Base-by-base conservation (phyloP, 2,329 filamentous ascomycete genomes). In the Chaetothyriales sp. region DNA sequence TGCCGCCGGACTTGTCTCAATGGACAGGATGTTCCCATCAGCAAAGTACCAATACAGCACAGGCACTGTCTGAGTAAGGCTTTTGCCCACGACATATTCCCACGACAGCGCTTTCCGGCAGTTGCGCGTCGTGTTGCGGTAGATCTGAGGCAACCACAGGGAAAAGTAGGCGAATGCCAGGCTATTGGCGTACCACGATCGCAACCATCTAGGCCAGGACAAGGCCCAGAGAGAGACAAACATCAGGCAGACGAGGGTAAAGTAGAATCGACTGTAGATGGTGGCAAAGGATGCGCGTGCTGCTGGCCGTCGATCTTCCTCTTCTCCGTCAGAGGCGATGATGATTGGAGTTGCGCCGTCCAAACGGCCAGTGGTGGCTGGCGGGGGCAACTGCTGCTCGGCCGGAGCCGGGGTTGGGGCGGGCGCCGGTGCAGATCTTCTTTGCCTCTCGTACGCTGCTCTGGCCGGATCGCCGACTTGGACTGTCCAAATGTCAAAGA, bases 121-220 rank as follows among this genome's bases (percentile, higher is more conserved):
- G 68, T 95, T 95, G 50, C 90, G 86, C 68, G 86, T 81, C 50
- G 85, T 75, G 66, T 98, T 98, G 56, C 92, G 86, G 64, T 85
- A 80, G 59, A 97, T 94, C 66, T 98, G 92, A 0, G 92, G 90
- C 0, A 82, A 65, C 90, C 90, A 97, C 64, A 95, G 83, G 18
- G 89, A 95, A 45, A 95, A 78, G 65, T 95, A 95, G 50, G 77
- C 58, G 61, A 90, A 80, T 1, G 79, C 76, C 19, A 94, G 70
- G 2, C 75, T 57, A 64, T 89, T 75, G 56, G 74, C 74, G 65
- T 81, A 83, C 44, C 74, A 64, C 2, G 71, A 71, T 20, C 76
- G 74, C 1, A 77, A 63, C 1, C 69, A 67, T 2, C 70, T 66
- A 1, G 79, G 78, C 67, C 78, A 78, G 1, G 77, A 72, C 28